These are phyloP conservation scores for Suillus placidus DNA, from an alignment of 768 basidiomycete species.

Conservation along the genomic window DNA sequence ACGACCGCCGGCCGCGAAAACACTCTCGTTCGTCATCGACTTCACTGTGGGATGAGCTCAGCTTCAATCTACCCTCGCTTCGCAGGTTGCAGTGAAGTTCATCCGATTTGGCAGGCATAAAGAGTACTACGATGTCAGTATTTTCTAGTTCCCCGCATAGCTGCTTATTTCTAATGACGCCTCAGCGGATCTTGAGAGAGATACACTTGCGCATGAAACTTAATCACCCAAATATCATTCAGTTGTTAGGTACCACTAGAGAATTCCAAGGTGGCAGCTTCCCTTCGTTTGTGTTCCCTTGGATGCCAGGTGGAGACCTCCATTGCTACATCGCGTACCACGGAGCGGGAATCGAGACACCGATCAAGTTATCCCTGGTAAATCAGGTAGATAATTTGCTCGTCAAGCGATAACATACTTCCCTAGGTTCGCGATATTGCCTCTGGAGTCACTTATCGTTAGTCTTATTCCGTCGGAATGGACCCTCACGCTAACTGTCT, in stretches of 20 bases:
- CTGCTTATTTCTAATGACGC: neutral
- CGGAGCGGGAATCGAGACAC: neutral
- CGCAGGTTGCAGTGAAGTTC: neutral
- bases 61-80: neutral
- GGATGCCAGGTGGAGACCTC: conserved; percentile 4
- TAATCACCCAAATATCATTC: neutral
- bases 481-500: neutral
- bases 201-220: neutral
- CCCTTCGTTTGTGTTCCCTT: neutral
- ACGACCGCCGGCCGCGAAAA: neutral
- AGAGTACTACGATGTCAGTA: neutral
- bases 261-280: neutral
- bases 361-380: conserved; percentile 2
- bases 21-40: neutral
- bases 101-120: neutral
- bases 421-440: neutral
- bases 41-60: neutral
- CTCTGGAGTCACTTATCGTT: conserved; percentile 3
- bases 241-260: neutral
- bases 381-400: neutral
- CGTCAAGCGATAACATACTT: neutral
- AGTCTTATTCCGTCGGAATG: neutral
- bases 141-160: neutral
- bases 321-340: conserved; percentile 3
- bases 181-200: neutral